Evolutionary conservation across 2,329 filamentous ascomycete species (phyloP).

Genomic region (Talaromyces amestolkiae): DNA sequence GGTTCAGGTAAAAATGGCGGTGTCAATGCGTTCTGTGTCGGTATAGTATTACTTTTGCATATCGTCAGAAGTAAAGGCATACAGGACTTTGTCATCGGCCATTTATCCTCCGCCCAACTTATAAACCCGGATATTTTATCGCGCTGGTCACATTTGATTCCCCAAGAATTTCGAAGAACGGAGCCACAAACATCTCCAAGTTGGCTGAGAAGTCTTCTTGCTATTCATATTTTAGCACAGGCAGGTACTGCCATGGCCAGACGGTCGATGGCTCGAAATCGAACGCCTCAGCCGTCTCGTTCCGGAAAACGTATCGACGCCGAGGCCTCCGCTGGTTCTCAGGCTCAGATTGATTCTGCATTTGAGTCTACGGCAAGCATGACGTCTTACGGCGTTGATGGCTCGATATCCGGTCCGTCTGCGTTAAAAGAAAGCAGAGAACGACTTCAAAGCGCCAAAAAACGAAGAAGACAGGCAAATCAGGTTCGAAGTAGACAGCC

Average conservation of each 20-base stretch:
- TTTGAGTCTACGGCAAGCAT: conserved; percentile 44
- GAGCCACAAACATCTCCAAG: conserved; percentile 44
- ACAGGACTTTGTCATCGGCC: conserved; percentile 50
- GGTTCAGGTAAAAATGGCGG: conserved; percentile 51
- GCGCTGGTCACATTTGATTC: conserved; percentile 44
- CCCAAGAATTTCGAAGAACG: conserved; percentile 43
- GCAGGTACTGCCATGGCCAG: conserved; percentile 49
- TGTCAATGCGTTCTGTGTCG: conserved; percentile 46
- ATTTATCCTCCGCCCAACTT: conserved; percentile 46
- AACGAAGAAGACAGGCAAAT: conserved; percentile 85
- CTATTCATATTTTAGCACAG: conserved; percentile 50
- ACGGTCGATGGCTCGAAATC: conserved; percentile 47
- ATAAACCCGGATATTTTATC: conserved; percentile 43
- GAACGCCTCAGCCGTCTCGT: conserved; percentile 40
- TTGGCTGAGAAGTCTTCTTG: conserved; percentile 48
- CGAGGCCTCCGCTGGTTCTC: conserved; percentile 46
- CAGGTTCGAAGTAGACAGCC: conserved; percentile 88
- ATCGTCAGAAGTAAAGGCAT: conserved; percentile 46
- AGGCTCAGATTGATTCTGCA: conserved; percentile 42
- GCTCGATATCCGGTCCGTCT: conserved; percentile 52
- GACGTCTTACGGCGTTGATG: conserved; percentile 42
- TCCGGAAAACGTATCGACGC: conserved; percentile 45
- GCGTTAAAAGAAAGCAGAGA: conserved; percentile 55
- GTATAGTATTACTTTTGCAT: conserved; percentile 47
- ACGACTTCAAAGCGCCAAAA: conserved; percentile 66